Evolutionary conservation across 768 basidiomycete species (phyloP).

Genomic region (Pleurotus tuber-regium): DNA sequence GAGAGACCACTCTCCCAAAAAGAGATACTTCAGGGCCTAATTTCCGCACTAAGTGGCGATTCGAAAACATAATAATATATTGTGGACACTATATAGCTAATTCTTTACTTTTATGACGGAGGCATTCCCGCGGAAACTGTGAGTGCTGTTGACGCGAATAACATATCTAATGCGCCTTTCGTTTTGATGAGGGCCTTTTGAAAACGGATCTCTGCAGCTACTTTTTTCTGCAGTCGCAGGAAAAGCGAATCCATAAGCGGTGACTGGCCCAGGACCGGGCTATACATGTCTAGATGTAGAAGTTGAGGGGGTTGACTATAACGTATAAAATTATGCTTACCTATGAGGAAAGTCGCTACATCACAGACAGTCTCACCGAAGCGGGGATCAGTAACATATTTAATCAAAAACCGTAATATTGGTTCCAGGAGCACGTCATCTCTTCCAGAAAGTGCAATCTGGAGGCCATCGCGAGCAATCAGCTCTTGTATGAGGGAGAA

Average conservation of each 20-base stretch:
- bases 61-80: slow-evolving; percentile 12
- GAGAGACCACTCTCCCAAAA: slow-evolving; percentile 52
- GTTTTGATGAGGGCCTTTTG: slow-evolving; percentile 82
- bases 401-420: slow-evolving; percentile 80
- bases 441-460: slow-evolving; percentile 81
- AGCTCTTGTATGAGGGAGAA: slow-evolving; percentile 94
- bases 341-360: slow-evolving; percentile 76
- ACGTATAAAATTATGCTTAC: slow-evolving; percentile 41
- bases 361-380: slow-evolving; percentile 91
- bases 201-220: slow-evolving; percentile 83
- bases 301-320: slow-evolving; percentile 8
- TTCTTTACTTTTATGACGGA: background rate
- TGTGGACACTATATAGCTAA: background rate
- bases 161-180: slow-evolving; percentile 89
- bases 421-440: slow-evolving; percentile 95
- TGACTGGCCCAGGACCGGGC: slow-evolving; percentile 88
- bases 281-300: slow-evolving; percentile 75
- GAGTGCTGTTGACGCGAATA: slow-evolving; percentile 56
- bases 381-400: slow-evolving; percentile 84
- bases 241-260: slow-evolving; percentile 89
- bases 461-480: slow-evolving; percentile 86
- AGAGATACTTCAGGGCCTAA: slow-evolving; percentile 67
- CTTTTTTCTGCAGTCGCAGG: slow-evolving; percentile 75
- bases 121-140: slow-evolving; percentile 6
- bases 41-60: slow-evolving; percentile 49